phyloP scores from a whole-genome alignment of 352 stramenopile species.

The Globisporangium cylindrosporum region DNA sequence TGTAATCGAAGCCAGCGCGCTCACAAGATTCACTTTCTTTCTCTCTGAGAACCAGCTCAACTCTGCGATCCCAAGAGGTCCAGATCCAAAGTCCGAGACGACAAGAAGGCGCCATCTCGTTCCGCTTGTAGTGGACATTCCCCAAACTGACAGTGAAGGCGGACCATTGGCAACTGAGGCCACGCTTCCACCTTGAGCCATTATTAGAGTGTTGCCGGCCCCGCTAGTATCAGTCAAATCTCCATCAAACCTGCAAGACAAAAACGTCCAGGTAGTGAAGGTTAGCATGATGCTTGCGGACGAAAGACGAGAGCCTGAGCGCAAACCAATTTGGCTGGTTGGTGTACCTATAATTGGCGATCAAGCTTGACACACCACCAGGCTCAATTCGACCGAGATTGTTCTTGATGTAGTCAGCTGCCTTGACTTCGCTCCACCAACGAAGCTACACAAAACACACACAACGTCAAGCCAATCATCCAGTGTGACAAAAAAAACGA shows the following conservation, averaged over 20 bases:
- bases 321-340: neutral
- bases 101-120: slow-evolving; percentile 22
- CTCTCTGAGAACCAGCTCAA: slow-evolving; percentile 29
- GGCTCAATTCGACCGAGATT: slow-evolving; percentile 8
- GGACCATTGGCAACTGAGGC: neutral
- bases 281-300: neutral
- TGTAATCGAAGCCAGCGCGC: slow-evolving; percentile 1
- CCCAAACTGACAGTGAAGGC: slow-evolving; percentile 2
- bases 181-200: neutral
- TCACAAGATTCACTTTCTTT: slow-evolving; percentile 19
- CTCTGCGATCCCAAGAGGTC: slow-evolving; percentile 26
- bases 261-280: neutral
- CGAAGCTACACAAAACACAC: neutral
- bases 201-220: neutral
- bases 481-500: neutral
- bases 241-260: slow-evolving; percentile 5
- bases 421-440: slow-evolving; percentile 13
- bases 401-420: slow-evolving; percentile 4
- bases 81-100: slow-evolving; percentile 16
- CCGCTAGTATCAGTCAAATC: slow-evolving; percentile 6
- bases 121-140: neutral
- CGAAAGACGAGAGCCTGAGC: neutral
- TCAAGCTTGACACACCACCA: neutral
- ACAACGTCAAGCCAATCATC: neutral
- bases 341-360: slow-evolving; percentile 7